Base-by-base conservation (phyloP, 2,329 filamentous ascomycete genomes). In the Emmonsiellopsis sp. region DNA sequence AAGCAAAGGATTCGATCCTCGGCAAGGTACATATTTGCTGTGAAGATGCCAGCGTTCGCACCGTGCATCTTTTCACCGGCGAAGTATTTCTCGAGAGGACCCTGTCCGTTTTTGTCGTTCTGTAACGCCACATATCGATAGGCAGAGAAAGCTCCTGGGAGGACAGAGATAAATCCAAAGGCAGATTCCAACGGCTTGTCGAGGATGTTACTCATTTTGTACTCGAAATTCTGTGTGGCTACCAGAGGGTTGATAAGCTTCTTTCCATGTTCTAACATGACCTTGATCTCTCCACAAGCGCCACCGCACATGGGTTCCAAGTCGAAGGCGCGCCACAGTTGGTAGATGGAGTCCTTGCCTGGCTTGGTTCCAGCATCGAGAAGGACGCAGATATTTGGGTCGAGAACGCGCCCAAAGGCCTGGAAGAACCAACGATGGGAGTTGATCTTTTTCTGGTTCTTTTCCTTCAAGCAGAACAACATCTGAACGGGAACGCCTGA, bases 361-460 rank as follows among this genome's bases (percentile, higher is more conserved):
- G 93, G 93, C 61, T 90, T 91, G 0, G 93, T 98, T 75, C 93
- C 93, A 1, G 93, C 93, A 71, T 98, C 93, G 59, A 98, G 82
- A 51, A 98, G 80, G 9, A 97, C 92, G 65, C 93, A 97, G 61
- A 98, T 95, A 64, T 97, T 97, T 40, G 93, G 93, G 58, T 97
- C 86, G 44, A 98, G 74, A 2, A 97, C 87, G 21, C 85, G 82
- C 34, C 93, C 93, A 68, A 98, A 98, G 0, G 92, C 93, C 62
- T 94, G 87, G 79, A 98, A 98, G 75, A 98, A 97, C 93, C 93
- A 98, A 68, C 93, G 80, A 70, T 98, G 93, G 0, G 93, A 97
- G 69, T 98, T 98, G 81, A 98, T 98, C 79, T 98, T 98, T 78
- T 98, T 98, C 75, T 96, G 91, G 68, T 98, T 98, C 81, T 96